Percentiles rank a stretch among this genome's conserved stretches.
These are phyloP conservation scores for Parachlorella kessleri DNA, from an alignment of 139 green algal genomes.

Conservation along the genomic window DNA sequence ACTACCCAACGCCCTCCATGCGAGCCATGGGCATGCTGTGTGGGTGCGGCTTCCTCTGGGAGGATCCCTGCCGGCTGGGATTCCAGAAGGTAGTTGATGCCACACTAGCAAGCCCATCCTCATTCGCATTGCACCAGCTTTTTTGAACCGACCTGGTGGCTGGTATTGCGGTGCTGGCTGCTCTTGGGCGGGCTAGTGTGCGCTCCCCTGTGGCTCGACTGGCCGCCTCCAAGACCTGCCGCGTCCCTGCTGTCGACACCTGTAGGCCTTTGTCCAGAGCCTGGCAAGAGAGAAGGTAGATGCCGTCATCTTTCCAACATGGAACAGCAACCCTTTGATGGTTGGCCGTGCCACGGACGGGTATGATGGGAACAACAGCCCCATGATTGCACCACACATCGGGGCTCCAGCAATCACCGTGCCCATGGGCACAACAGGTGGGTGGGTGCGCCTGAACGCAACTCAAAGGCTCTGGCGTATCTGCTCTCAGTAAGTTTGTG, in stretches of 20 bases:
- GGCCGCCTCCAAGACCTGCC: too few species aligned
- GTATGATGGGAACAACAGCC: slow-evolving; percentile 14
- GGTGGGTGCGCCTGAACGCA: too few species aligned
- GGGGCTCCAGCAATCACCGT: slow-evolving; percentile 27
- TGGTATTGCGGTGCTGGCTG: too few species aligned
- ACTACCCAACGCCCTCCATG: slow-evolving; percentile 13
- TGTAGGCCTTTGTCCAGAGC: slow-evolving; percentile 11
- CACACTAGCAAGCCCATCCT: too few species aligned
- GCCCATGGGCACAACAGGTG: slow-evolving; percentile 29
- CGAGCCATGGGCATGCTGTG: slow-evolving; percentile 4
- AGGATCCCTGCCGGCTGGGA: slow-evolving; percentile 18
- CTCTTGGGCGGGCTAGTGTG: too few species aligned
- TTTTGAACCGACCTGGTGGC: too few species aligned
- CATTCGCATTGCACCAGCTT: too few species aligned
- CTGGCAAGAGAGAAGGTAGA: slow-evolving; percentile 10
- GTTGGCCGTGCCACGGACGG: neutral
- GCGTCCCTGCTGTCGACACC: too few species aligned
- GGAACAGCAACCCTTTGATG: slow-evolving; percentile 1
- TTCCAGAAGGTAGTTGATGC: slow-evolving; percentile 23
- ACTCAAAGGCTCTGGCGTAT: too few species aligned
- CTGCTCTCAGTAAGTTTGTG: too few species aligned
- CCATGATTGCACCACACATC: slow-evolving; percentile 23
- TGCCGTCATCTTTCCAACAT: slow-evolving; percentile 23
- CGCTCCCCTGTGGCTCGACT: too few species aligned
- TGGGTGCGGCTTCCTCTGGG: slow-evolving; percentile 10